Evolutionary conservation across 2,329 filamentous ascomycete species (phyloP), one percentile per base, ranked within the genome.

Genomic region (Zopfia rhizophila): DNA sequence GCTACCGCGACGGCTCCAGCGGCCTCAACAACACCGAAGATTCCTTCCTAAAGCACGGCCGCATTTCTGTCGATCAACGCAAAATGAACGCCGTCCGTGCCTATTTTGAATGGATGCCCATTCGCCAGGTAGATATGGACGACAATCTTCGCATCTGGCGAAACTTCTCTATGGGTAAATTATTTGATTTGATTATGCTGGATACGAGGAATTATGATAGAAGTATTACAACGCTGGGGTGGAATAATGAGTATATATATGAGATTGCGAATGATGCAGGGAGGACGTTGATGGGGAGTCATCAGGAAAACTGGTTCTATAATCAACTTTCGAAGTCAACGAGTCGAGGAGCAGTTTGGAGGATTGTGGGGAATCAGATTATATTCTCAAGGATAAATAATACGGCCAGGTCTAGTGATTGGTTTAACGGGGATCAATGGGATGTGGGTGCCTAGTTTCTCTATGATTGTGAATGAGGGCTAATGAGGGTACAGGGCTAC

Each of bases 11-110:
- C 58, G 86, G 86, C 1, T 80, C 78, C 7, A 78, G 80, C 2
- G 74, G 76, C 3, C 70, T 87, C 17, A 86, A 85, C 66, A 89
- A 89, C 65, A 87, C 82, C 7, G 85, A 88, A 58, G 78, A 81
- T 6, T 86, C 83, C 0, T 90, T 89, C 69, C 62, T 83, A 19
- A 74, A 79, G 35, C 78, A 82, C 31, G 73, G 73, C 10, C 72
- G 73, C 40, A 78, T 89, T n/a, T 82, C 79, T 22, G 82, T 89
- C n/a, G 86, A 89, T 55, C 83, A 87, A 63, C 80, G 86, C 53
- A 90, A 89, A 74, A 84, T 88, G 77, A 88, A 89, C 40, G 87
- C 86, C 1, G 86, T 90, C 2, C 77, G 87, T 25, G 85, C 86
- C 1, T 86, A 86, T 56, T 87, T 86, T 49, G 84, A 87, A 48